Conservation (phyloP, 495 filamentous ascomycete genomes). For the Aspergillus egyptiacus region DNA sequence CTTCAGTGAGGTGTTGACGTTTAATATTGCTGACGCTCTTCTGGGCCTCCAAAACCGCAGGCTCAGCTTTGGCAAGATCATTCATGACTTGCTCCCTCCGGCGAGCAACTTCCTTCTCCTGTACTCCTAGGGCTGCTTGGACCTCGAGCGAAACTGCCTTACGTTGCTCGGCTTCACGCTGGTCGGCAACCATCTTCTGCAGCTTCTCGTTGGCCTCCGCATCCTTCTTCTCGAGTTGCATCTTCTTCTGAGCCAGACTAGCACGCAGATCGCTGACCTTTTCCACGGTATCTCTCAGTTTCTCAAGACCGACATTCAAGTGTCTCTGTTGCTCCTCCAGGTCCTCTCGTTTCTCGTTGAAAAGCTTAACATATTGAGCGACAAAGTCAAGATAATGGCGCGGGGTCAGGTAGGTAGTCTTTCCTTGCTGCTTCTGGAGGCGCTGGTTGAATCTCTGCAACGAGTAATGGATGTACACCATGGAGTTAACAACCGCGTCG, state of each 20-base stretch:
- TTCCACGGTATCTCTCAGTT: constrained; percentile 94
- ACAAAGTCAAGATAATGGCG: constrained; percentile 98
- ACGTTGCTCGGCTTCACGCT: constrained; percentile 89
- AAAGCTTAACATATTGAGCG: constrained; percentile 92
- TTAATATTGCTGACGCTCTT: constrained; percentile 98
- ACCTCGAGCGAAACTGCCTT: constrained; percentile 83
- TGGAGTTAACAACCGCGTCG: constrained; percentile 87
- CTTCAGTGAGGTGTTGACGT: constrained; percentile 91
- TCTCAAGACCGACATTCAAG: constrained; percentile 95
- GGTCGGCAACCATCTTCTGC: constrained; percentile 92
- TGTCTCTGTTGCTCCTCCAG: constrained; percentile 97
- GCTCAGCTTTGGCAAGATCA: constrained; percentile 87
- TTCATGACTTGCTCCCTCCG: constrained; percentile 79
- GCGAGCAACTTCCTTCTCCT: constrained; percentile 79
- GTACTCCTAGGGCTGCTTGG: constrained; percentile 76
- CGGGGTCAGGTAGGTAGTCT: constrained; percentile 86
- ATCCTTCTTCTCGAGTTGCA: constrained; percentile 87
- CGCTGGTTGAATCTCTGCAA: constrained; percentile 83
- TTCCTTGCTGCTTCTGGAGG: constrained; percentile 84
- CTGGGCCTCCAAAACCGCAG: constrained; percentile 86
- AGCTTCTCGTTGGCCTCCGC: constrained; percentile 95
- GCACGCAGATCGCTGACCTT: constrained; percentile 88
- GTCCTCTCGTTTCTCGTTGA: constrained; percentile 97
- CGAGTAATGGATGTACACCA: constrained; percentile 98
- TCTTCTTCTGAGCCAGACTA: constrained; percentile 90